Evolutionary conservation across 2,329 filamentous ascomycete species (phyloP).

Genomic region (Byssoonygena ceratinophila): DNA sequence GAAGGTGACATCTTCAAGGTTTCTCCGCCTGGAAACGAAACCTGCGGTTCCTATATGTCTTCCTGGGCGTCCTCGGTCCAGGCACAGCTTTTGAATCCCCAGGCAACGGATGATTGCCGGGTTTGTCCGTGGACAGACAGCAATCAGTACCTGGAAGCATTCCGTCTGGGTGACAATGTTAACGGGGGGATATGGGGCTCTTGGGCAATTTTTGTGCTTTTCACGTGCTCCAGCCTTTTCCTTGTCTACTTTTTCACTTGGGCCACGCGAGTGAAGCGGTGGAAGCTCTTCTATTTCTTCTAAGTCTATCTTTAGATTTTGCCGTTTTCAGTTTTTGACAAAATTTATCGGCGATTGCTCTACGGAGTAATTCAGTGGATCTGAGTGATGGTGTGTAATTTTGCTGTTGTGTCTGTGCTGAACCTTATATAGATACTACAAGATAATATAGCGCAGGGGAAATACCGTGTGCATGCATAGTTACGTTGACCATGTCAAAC

Average conservation of each 20-base stretch:
- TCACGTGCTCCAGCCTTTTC: slow-evolving; percentile 10
- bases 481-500: too few species aligned
- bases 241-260: slow-evolving; percentile 15
- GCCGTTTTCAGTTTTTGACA: too few species aligned
- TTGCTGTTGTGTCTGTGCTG: too few species aligned
- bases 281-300: slow-evolving; percentile 4
- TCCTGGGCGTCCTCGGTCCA: slow-evolving; percentile 44
- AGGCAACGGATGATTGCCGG: slow-evolving; percentile 45
- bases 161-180: slow-evolving; percentile 4
- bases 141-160: slow-evolving; percentile 4
- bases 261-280: slow-evolving; percentile 7
- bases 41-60: slow-evolving; percentile 49
- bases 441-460: too few species aligned
- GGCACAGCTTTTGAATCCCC: slow-evolving; percentile 49
- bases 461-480: too few species aligned
- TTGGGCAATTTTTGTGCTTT: slow-evolving; percentile 12
- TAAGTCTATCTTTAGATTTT: too few species aligned
- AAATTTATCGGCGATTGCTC: too few species aligned
- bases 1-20: slow-evolving; percentile 53
- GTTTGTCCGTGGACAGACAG: slow-evolving; percentile 8
- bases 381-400: too few species aligned
- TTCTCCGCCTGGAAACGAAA: slow-evolving; percentile 52
- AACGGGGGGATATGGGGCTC: slow-evolving; percentile 12
- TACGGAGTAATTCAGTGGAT: too few species aligned
- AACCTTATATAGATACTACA: too few species aligned